Conservation (phyloP, 306 rosid species). For the Cicer pinnatifidum region DNA sequence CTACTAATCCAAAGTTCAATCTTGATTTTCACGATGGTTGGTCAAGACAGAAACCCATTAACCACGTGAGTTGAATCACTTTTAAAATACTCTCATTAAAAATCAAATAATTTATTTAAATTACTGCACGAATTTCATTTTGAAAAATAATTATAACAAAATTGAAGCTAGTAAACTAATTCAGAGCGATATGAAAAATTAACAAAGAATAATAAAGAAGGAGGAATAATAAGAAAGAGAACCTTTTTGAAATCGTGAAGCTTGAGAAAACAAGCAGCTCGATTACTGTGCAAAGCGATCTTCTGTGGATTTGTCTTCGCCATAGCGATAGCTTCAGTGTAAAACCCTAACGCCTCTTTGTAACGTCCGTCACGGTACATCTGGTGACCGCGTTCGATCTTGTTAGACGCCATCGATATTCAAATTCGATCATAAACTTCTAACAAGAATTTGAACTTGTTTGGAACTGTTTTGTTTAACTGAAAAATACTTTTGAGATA, state of each 20-base stretch:
- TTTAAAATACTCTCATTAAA: too few relatives aligned
- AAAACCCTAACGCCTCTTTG: conserved; percentile 77
- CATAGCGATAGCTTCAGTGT: conserved; percentile 77
- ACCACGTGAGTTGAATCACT: too few relatives aligned
- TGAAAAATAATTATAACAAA: neutral
- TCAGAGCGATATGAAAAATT: neutral
- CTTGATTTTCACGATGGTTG: too few relatives aligned
- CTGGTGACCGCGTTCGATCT: conserved; percentile 86
- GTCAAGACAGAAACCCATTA: too few relatives aligned
- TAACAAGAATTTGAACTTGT: neutral
- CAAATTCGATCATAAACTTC: conserved; percentile 17
- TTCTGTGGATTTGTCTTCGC: conserved; percentile 76
- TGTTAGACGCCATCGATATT: conserved; percentile 63
- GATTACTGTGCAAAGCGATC: conserved; percentile 81
- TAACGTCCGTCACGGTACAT: conserved; percentile 86
- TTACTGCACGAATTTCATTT: too few relatives aligned
- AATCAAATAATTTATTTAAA: too few relatives aligned
- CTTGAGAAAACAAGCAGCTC: conserved; percentile 91
- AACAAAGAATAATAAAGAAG: neutral
- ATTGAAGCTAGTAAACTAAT: neutral
- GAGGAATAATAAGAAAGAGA: neutral
- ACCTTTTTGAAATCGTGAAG: conserved; percentile 90
- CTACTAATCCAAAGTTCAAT: too few relatives aligned
- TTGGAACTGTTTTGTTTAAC: neutral
- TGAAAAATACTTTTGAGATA: neutral